Base-by-base conservation (phyloP, 2,329 filamentous ascomycete genomes). In the Albifimbria verrucaria region DNA sequence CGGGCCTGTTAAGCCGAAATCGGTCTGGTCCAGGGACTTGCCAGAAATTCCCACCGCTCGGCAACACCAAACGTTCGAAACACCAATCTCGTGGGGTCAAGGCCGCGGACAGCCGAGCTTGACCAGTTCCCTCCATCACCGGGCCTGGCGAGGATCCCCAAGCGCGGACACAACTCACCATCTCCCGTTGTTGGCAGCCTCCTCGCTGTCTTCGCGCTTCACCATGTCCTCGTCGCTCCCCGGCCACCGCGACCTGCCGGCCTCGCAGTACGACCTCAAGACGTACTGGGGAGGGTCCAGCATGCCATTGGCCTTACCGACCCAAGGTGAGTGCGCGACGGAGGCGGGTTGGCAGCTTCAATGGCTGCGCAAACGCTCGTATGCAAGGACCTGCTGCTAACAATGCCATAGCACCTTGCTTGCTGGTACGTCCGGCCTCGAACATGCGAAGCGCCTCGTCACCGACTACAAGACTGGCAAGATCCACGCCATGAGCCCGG, bases 231-330 rank as follows among this genome's bases (percentile, higher is more conserved):
- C 85, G 54, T 87, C 85, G 22, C 71, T 88, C 26, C 83, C 84
- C 48, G 85, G 85, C 55, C 74, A 74, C 64, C 88, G 93, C 71
- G 91, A 96, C 72, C 81, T 97, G 59, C 94, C 94, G 56, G 85
- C 86, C 52, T 99, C 94, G 51, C 91, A 92, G 72, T 93, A 95
- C 82, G 90, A 99, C 69, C 80, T 99, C 65, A 84, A 74, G 68
- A 97, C 92, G 46, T 99, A 99, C 76, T 94, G 90, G 90, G 94
- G 94, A 87, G 94, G 54, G 94, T 97, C 66, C 85, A 83, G 74
- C 93, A 99, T 77, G 87, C 92, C 18, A 88, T 90, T 56, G 87
- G 92, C 64, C 86, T 99, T 64, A 89, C 92, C 68, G 94, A 99
- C 78, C 94, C 94, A 62, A 94, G 92, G 93, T 97, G 80, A 86